Evolutionary conservation across 331 rosid species (phyloP).

Genomic region (Pyrus hybrid): DNA sequence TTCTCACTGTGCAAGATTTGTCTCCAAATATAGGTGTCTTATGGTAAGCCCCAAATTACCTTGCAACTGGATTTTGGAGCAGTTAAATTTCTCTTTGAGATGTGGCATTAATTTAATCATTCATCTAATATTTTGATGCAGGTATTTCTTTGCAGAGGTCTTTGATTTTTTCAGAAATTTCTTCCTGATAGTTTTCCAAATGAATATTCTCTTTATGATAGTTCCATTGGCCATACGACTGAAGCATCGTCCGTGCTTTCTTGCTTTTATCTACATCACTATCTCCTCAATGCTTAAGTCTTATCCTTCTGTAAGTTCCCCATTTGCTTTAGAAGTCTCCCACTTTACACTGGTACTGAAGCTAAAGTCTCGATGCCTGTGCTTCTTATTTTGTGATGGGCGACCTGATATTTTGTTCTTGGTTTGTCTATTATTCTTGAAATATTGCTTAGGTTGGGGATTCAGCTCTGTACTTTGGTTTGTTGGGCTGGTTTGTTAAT

Average conservation of each 20-base stretch:
- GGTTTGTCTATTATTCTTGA: conserved; percentile 14
- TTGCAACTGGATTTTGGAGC: not conserved
- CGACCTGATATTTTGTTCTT: conserved; percentile 3
- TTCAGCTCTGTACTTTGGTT: conserved; percentile 69
- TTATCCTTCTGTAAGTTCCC: conserved; percentile 75
- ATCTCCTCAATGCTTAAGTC: conserved; percentile 79
- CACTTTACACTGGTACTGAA: not conserved
- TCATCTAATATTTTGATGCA: conserved; percentile 25
- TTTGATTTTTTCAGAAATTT: conserved; percentile 78
- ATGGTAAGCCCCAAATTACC: conserved; percentile 50
- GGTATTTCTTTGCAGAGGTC: conserved; percentile 99
- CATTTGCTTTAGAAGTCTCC: not conserved
- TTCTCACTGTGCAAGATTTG: conserved; percentile 80
- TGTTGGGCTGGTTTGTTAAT: conserved; percentile 80
- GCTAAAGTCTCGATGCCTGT: not conserved
- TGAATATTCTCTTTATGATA: conserved; percentile 78
- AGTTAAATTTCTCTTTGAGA: not conserved
- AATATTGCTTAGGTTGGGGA: conserved; percentile 66
- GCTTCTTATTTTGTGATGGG: conserved; percentile 7
- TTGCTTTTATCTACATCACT: conserved; percentile 62
- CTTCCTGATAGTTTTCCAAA: conserved; percentile 81
- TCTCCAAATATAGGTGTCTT: conserved; percentile 87
- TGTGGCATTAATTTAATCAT: not conserved
- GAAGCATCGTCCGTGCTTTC: conserved; percentile 82
- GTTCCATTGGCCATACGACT: conserved; percentile 73